Evolutionary conservation across 176 grass and related monocot species (phyloP).

Genomic region (Carex pumila): DNA sequence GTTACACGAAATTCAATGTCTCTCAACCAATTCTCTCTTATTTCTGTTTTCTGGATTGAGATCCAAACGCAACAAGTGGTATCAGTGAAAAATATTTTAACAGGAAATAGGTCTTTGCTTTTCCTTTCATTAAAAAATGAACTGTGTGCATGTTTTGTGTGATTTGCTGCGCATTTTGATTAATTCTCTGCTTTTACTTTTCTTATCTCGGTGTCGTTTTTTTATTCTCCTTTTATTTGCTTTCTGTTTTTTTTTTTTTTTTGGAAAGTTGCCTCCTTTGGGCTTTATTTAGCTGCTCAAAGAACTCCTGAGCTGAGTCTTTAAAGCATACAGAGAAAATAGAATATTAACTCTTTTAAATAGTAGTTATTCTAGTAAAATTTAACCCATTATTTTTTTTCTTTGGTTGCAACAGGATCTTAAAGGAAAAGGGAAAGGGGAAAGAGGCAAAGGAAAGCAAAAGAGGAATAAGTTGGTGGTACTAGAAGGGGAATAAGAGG

Average conservation of each 20-base stretch:
- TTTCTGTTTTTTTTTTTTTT: background rate
- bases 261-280: slow-evolving; percentile 57
- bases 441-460: slow-evolving; percentile 24
- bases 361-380: slow-evolving; percentile 19
- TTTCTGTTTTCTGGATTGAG: background rate
- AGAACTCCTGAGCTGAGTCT: slow-evolving; percentile 9
- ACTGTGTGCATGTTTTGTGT: background rate
- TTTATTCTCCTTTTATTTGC: background rate
- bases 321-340: slow-evolving; percentile 23
- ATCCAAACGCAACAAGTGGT: background rate
- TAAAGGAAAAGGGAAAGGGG: slow-evolving; percentile 20
- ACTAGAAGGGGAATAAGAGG: slow-evolving; percentile 13
- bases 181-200: slow-evolving; percentile 19
- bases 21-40: background rate
- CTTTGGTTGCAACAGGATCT: slow-evolving; percentile 25
- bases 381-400: slow-evolving; percentile 19
- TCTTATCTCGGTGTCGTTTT: background rate
- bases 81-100: background rate
- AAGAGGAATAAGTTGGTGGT: background rate
- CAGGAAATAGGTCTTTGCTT: background rate
- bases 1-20: background rate
- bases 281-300: slow-evolving; percentile 50
- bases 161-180: slow-evolving; percentile 38
- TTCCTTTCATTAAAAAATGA: background rate
- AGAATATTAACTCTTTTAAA: slow-evolving; percentile 24